Percentiles rank a stretch among this genome's conserved stretches.
phyloP scores from a whole-genome alignment of 257 asterid species.

The Fraxinus pennsylvanica region DNA sequence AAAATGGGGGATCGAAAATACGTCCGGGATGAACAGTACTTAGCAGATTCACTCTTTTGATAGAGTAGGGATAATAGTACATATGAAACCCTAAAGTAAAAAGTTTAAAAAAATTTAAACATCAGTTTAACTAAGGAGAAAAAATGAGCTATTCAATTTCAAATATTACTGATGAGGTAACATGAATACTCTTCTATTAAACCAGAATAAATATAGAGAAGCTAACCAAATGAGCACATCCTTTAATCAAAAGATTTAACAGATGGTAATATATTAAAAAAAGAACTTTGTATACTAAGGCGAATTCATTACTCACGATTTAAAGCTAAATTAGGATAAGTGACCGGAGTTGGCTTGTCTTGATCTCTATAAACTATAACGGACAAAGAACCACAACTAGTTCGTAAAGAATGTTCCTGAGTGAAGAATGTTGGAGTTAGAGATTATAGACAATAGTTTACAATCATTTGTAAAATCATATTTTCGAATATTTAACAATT shows the following conservation, averaged over 20 bases:
- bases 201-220: no score
- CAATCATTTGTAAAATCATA: conserved; percentile 10
- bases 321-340: conserved; percentile 94
- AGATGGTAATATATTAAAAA: conserved; percentile 4
- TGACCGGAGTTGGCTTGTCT: conserved; percentile 88
- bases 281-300: background rate
- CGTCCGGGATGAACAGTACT: no score
- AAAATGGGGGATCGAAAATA: no score
- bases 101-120: no score
- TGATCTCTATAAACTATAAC: conserved; percentile 87
- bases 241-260: background rate
- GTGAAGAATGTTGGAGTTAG: conserved; percentile 17
- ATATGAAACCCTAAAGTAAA: no score
- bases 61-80: no score
- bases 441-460: conserved; percentile 25
- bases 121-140: no score
- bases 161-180: no score
- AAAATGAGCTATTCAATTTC: no score
- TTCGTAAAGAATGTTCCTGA: conserved; percentile 84
- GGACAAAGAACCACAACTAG: conserved; percentile 77
- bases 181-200: no score
- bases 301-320: conserved; percentile 65
- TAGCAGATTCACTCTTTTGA: no score
- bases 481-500: background rate
- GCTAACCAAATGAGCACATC: no score